Evolutionary conservation across 768 basidiomycete genomes (phyloP).

Genomic region (Cytidiella melzeri): DNA sequence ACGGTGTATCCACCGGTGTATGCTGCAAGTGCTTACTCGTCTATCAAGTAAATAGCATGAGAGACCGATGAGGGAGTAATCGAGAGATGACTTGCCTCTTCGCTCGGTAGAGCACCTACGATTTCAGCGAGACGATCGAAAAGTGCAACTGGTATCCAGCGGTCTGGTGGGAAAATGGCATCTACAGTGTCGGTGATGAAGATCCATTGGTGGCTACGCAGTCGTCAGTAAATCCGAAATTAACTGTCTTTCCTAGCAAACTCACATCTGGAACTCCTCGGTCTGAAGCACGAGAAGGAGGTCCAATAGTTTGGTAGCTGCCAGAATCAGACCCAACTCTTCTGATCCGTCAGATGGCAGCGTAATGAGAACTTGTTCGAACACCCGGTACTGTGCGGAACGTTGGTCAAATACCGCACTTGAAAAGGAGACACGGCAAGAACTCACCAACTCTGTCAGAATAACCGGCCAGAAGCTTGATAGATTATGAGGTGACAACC

Average conservation of each 20-base stretch:
- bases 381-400: slow-evolving; percentile 68
- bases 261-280: slow-evolving; percentile 95
- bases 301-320: slow-evolving; percentile 93
- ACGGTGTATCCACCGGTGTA: slow-evolving; percentile 11
- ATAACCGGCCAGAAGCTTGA: slow-evolving; percentile 97
- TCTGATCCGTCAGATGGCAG: slow-evolving; percentile 81
- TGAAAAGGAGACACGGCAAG: too few species aligned
- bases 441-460: slow-evolving; percentile 78
- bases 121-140: slow-evolving; percentile 88
- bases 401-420: not conserved
- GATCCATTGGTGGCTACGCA: slow-evolving; percentile 90
- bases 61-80: not conserved
- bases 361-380: slow-evolving; percentile 71
- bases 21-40: slow-evolving; percentile 16
- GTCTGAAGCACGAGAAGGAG: slow-evolving; percentile 89
- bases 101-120: slow-evolving; percentile 56
- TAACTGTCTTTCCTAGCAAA: not conserved
- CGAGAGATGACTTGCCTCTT: slow-evolving; percentile 23
- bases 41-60: not conserved
- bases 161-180: slow-evolving; percentile 81
- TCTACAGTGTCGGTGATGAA: slow-evolving; percentile 98
- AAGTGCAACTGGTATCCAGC: slow-evolving; percentile 80
- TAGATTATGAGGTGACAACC: slow-evolving; percentile 85
- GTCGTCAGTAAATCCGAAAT: not conserved
- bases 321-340: slow-evolving; percentile 72